Base-by-base conservation (phyloP, 73 alveolate genomes). In the Blepharisma stoltei region DNA sequence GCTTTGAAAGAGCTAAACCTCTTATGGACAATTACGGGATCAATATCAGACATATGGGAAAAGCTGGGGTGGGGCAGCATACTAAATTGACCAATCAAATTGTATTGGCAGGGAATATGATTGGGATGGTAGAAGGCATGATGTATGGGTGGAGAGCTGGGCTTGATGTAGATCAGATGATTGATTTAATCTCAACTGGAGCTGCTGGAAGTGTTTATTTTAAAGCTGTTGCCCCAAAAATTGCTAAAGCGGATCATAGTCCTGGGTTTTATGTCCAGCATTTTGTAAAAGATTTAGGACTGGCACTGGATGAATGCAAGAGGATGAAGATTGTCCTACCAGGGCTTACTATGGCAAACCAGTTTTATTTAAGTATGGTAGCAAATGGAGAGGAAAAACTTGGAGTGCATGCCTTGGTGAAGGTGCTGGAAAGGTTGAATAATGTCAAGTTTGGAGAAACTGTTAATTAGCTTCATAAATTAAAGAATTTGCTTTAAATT, bases 191-290 rank as follows among this genome's bases (percentile, higher is more conserved):
- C 11, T 53, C 73, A 67, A 88, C 92, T 54, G 98, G 98, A 4
- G 95, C 97, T 48, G 96, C 98, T 6, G 89, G 89, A 21, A 81
- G 93, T 6, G 84, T 86, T 71, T 83, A 85, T n/a, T 77, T 93
- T 68, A 81, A 82, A 55, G 89, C 73, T 54, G 79, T 87, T 6
- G 98, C 93, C 4, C 90, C 92, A 25, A 87, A 92, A 79, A 87
- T 93, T 90, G 73, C 81, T 21, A 87, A 90, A 66, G 81, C 93
- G 55, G 97, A 93, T 76, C 86, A 87, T 43, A 85, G 88, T 47
- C 97, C 98, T 27, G 98, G 97, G 7, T 93, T 93, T 79, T 93
- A 90, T 80, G 97, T 87, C 21, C 97, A 93, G 85, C 98, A 93
- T 75, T 90, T 88, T 70, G 87, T 86, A 48, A 93, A 93, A 85